Evolutionary conservation across 2,329 filamentous ascomycete genomes (phyloP), one percentile per base, ranked within the genome.

Genomic region (Chalaropsis thielavioides): DNA sequence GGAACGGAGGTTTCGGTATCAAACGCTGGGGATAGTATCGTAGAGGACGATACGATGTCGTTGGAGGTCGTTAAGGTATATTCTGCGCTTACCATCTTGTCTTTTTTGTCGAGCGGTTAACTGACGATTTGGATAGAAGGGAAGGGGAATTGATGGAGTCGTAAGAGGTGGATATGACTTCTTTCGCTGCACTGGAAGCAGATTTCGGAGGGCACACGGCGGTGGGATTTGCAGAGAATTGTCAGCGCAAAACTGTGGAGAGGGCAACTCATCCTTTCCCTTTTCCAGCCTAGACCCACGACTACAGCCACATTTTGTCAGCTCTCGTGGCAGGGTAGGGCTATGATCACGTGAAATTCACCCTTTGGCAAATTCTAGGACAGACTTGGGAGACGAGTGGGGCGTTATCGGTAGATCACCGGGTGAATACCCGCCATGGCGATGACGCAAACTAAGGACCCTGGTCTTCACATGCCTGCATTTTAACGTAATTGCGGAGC

Each of bases 1-100:
- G 43, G 17, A 17, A 49, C 41, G n/a, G 41, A 11, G n/a, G 22
- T n/a, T 49, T 62, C 60, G 24, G 35, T 38, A 35, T 49, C 22
- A 64, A 59, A 67, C 27, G 65, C 63, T 67, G 59, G 38, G 3
- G 24, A 59, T 61, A 46, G 10, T 61, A 44, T 62, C 64, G 64
- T 49, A 62, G 24, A 62, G 17, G 60, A 46, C 43, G n/a, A 59
- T 64, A 38, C 19, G 46, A 27, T 41, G 11, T 44, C 43, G 64
- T 63, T 22, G 15, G 58, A 17, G n/a, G 54, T 43, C 43, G 35
- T 62, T 62, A 35, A 46, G 24, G 46, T 59, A 54, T 40, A 22
- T 63, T 70, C 68, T 71, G 73, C 72, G 74, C 83, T 84, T 82
- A 87, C 84, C 84, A 87, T 87, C 76, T 85, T 87, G 83, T 80